A percentile compares a stretch with the other conserved stretches of the same genome.
These are phyloP conservation scores for Blastocrithidia nonstop DNA, from an alignment of 208 protist species.

Conservation along the genomic window DNA sequence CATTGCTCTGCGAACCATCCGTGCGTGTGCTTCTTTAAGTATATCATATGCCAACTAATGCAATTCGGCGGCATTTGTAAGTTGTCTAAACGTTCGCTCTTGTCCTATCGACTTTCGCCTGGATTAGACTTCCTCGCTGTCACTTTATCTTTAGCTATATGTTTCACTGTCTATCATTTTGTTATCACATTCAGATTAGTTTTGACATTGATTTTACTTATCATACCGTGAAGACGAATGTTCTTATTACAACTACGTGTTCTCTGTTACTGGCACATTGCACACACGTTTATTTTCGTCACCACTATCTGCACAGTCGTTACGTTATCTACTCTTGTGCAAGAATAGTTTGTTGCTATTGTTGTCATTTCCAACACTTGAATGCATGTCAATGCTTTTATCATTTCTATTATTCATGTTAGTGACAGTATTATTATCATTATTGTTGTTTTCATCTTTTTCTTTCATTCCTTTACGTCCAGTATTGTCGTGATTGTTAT, in stretches of 20 bases:
- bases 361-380: no score
- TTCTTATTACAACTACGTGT: background rate
- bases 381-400: no score
- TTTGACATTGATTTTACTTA: no score
- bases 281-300: background rate
- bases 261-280: background rate
- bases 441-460: slow-evolving; percentile 4
- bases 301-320: background rate
- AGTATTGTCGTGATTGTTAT: background rate
- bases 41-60: slow-evolving; percentile 21
- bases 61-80: slow-evolving; percentile 22
- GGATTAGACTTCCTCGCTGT: slow-evolving; percentile 1
- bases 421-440: slow-evolving; percentile 1
- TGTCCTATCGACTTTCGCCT: slow-evolving; percentile 55
- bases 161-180: no score
- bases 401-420: no score
- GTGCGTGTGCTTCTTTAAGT: slow-evolving; percentile 12
- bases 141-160: no score
- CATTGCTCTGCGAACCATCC: slow-evolving; percentile 16
- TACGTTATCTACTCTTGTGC: slow-evolving; percentile 1
- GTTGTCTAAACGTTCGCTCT: slow-evolving; percentile 43
- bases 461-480: background rate
- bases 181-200: no score
- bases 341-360: no score
- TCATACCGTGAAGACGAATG: no score